phyloP scores from a whole-genome alignment of 225 moss, liverwort and hornwort genomes.

The Sphagnum contortum region DNA sequence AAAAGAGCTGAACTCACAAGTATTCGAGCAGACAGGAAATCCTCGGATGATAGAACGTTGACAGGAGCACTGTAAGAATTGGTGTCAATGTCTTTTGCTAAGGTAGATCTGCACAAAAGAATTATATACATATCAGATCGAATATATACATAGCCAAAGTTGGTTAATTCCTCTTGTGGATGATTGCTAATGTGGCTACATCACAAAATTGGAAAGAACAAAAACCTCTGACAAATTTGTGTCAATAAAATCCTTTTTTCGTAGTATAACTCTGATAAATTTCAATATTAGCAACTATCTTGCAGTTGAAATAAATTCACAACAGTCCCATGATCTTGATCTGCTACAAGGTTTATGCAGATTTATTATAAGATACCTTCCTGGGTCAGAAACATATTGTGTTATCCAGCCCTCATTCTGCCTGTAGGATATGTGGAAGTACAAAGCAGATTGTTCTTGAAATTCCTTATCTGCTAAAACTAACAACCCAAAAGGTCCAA shows the following conservation, averaged over 20 bases:
- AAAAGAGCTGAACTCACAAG: slow-evolving; percentile 3
- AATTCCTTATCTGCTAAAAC: slow-evolving; percentile 6
- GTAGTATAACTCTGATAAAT: no score
- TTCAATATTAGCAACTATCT: background rate
- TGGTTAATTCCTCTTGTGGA: no score
- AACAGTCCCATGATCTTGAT: background rate
- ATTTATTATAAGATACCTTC: background rate
- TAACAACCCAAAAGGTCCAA: slow-evolving; percentile 9
- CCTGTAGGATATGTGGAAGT: background rate
- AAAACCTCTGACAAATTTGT: no score
- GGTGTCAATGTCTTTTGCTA: slow-evolving; percentile 5
- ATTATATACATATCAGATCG: background rate
- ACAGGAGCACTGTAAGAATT: background rate
- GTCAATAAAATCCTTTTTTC: no score
- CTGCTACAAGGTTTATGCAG: background rate
- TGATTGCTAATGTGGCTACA: no score
- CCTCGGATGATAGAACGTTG: background rate
- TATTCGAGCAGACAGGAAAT: slow-evolving; percentile 2
- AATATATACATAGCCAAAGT: no score
- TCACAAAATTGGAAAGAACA: background rate
- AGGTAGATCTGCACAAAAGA: slow-evolving; percentile 9
- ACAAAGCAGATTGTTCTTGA: slow-evolving; percentile 9
- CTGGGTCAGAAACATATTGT: slow-evolving; percentile 5
- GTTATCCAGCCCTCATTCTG: background rate
- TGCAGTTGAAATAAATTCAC: no score